Evolutionary conservation across 2,329 filamentous ascomycete species (phyloP), one percentile per base, ranked within the genome.

Genomic region (Penicillium paneum): DNA sequence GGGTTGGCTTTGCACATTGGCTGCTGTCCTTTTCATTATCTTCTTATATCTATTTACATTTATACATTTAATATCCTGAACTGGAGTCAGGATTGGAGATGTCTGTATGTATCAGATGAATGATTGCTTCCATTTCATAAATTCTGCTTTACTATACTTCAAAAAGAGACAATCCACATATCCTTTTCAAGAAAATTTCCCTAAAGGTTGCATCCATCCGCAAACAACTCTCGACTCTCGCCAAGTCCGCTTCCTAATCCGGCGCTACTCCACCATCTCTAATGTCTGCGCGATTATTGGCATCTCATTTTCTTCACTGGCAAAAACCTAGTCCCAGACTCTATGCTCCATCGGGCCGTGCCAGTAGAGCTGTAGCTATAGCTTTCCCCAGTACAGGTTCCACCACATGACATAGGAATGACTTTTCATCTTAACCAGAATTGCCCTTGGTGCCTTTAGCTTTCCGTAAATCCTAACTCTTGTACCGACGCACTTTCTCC

Each of bases 121-220:
- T 26, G 29, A 19, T 49, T 56, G 50, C 40, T 34, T 55, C 40
- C 53, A 31, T 44, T 48, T 43, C n/a, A 26, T 51, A 41, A 26
- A 11, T 8, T 17, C 44, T 50, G 61, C 29, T 40, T 63, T 66
- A 21, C 32, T 26, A 47, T 48, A 57, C 52, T 52, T 44, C 11
- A 19, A 40, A n/a, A 36, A 24, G n/a, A n/a, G 5, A 44, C 31
- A 12, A 29, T n/a, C 31, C 39, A 36, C 13, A 36, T 29, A 19
- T 21, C 5, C 6, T 15, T 34, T 35, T 11, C n/a, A 26, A 15
- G 43, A 15, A 8, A 8, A 3, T 49, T 42, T 47, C 2, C 21
- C 21, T 24, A 24, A 24, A 21, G 5, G 26, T 28, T 28, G 31
- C 40, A 51, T 39, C 8, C 3, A 46, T 24, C 49, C 34, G 49